Evolutionary conservation across 202 grass and related monocot species (phyloP).

Genomic region (Hordeum pubiflorum): DNA sequence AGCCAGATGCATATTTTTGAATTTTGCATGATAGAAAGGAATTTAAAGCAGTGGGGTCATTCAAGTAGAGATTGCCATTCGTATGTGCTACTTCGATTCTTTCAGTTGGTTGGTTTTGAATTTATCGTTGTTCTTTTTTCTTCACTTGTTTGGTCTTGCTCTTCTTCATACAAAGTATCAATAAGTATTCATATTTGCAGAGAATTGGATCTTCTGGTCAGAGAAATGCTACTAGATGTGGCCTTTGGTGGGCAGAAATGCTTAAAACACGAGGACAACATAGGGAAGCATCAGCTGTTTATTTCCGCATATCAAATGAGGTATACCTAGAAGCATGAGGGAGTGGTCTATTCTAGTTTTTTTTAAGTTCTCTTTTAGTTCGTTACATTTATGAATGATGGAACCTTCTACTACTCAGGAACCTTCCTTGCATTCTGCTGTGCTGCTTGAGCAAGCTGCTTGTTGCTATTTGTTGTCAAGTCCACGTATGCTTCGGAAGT

Average conservation of each 20-base stretch:
- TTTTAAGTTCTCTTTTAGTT: conserved; percentile 21
- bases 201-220: conserved; percentile 75
- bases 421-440: conserved; percentile 84
- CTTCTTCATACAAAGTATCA: conserved; percentile 15
- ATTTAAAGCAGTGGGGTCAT: neutral
- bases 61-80: neutral
- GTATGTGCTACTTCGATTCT: neutral
- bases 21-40: conserved; percentile 7
- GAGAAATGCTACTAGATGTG: conserved; percentile 93
- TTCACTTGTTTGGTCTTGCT: conserved; percentile 11
- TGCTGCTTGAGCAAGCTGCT: conserved; percentile 95
- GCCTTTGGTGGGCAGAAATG: conserved; percentile 99
- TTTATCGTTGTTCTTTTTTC: conserved; percentile 5
- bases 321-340: conserved; percentile 32
- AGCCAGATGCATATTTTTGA: neutral
- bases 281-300: conserved; percentile 80
- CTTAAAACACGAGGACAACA: conserved; percentile 78
- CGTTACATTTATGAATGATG: conserved; percentile 29
- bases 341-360: neutral
- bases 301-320: conserved; percentile 95
- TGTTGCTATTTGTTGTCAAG: conserved; percentile 81
- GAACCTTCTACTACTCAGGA: conserved; percentile 47
- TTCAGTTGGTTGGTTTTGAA: neutral
- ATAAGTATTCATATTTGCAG: conserved; percentile 46
- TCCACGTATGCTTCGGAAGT: conserved; percentile 92